Evolutionary conservation across 176 grass and related monocot genomes (phyloP), one percentile per base, ranked within the genome.

Genomic region (Oryza australiensis): DNA sequence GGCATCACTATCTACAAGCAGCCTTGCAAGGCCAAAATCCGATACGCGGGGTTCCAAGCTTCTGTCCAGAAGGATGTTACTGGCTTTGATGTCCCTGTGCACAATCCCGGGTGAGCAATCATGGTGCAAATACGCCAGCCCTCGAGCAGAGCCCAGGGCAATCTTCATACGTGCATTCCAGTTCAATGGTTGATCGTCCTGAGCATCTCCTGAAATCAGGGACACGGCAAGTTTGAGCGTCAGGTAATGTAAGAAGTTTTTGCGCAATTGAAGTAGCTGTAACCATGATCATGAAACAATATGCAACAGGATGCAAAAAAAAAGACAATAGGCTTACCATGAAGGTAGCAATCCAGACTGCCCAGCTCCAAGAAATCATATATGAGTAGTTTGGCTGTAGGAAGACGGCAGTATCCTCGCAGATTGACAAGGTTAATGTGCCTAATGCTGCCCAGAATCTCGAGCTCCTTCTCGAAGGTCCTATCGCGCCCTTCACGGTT

Each of bases 161-260:
- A 99, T 99, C 68, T 95, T 99, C 96, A 99, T 99, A 0, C 93
- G 88, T 0, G 96, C 96, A 26, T 99, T 99, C 96, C 96, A 99
- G 41, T 99, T 99, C 81, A 99, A 68, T 14, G 91, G 87, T 48
- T 95, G 89, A 18, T 95, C 87, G 30, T 95, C 93, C 75, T 95
- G 91, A 3, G 73, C 93, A 49, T 91, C 79, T 59, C 94, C 96
- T 99, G 89, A 69, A 48, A 75, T 71, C 30, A 42, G 34, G 22
- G 57, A 49, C 28, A 66, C 2, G 37, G 10, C 1, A 5, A 23
- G 7, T 53, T 55, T 22, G 38, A 48, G 35, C 46, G 74, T 22
- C 13, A 62, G 62, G 49, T 15, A 29, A 11, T 24, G 2, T 9
- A 51, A 40, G n/a, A 76, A 26, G 12, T 12, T 12, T 65, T 74